Conservation (phyloP, 1,139 yeast genomes). For the Taiozyma sp. region DNA sequence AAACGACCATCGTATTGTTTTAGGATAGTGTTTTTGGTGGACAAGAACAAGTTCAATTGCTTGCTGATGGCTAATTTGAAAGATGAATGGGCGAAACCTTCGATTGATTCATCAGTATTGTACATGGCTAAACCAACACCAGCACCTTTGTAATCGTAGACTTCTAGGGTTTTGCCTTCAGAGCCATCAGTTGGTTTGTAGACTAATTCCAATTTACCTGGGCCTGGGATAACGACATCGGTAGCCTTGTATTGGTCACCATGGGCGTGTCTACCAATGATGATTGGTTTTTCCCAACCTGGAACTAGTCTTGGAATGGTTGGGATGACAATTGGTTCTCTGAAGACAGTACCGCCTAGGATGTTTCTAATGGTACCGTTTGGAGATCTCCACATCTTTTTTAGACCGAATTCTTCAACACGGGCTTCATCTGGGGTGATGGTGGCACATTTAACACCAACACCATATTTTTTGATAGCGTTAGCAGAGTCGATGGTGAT, state of each 20-base stretch:
- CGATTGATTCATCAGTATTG: slow-evolving; percentile 87
- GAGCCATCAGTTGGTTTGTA: slow-evolving; percentile 74
- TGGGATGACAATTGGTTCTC: slow-evolving; percentile 92
- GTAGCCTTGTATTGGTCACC: slow-evolving; percentile 97
- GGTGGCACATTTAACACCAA: slow-evolving; percentile 95
- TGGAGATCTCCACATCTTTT: slow-evolving; percentile 97
- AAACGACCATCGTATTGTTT: slow-evolving; percentile 92
- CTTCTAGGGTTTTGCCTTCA: slow-evolving; percentile 48
- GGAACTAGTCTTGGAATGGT: slow-evolving; percentile 87
- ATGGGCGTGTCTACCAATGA: slow-evolving; percentile 95
- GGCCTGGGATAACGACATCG: slow-evolving; percentile 69
- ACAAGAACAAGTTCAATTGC: slow-evolving; percentile 71
- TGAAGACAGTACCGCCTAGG: slow-evolving; percentile 92
- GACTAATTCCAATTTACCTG: slow-evolving; percentile 74
- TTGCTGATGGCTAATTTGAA: slow-evolving; percentile 81
- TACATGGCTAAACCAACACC: slow-evolving; percentile 95
- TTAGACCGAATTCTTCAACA: slow-evolving; percentile 81
- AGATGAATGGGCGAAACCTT: slow-evolving; percentile 87
- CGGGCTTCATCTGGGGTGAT: slow-evolving; percentile 98
- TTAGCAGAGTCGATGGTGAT: slow-evolving; percentile 87
- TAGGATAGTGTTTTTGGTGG: slow-evolving; percentile 92
- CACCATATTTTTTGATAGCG: slow-evolving; percentile 84
- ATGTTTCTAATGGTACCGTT: slow-evolving; percentile 95
- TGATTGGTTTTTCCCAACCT: slow-evolving; percentile 91
- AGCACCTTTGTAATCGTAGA: slow-evolving; percentile 65